Percentiles rank a stretch among this genome's conserved stretches.
Evolutionary conservation across 2,329 filamentous ascomycete species (phyloP).

Genomic region (Claviceps capensis): DNA sequence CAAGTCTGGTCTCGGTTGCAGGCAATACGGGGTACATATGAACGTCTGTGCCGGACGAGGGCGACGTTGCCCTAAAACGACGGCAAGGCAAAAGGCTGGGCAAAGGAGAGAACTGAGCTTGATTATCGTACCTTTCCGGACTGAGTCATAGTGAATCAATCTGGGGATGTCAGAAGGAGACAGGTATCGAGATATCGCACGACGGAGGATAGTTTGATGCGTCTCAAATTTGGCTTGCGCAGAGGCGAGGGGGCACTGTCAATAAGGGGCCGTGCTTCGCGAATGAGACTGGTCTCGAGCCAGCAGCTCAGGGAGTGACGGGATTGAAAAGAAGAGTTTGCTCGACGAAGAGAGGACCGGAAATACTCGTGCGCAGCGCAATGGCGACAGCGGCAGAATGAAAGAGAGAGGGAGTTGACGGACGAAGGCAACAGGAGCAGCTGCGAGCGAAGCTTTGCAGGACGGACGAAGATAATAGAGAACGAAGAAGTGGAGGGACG

Average conservation of each 20-base stretch:
- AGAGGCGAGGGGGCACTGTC: not conserved
- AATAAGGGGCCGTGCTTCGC: conserved; percentile 3
- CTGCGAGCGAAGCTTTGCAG: conserved; percentile 1
- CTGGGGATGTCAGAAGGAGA: not conserved
- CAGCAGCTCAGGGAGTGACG: not conserved
- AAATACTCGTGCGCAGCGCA: not conserved
- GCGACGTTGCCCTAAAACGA: not conserved
- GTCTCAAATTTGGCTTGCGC: conserved; percentile 10
- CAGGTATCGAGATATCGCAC: conserved; percentile 5
- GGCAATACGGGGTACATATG: not conserved
- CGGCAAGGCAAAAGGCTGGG: not conserved
- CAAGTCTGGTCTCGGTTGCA: not conserved
- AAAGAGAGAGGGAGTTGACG: not conserved
- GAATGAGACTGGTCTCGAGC: not conserved
- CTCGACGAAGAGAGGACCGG: not conserved
- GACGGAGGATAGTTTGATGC: conserved; percentile 1
- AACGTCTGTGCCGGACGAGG: not conserved
- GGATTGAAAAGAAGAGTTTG: not conserved
- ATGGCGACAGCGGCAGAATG: conserved; percentile 1
- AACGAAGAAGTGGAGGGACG: conserved; percentile 6
- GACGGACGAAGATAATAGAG: conserved; percentile 7
- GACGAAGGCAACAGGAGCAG: conserved; percentile 2
- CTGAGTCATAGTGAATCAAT: conserved; percentile 18
- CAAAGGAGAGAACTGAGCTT: not conserved
- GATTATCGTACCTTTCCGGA: conserved; percentile 20